phyloP scores from a whole-genome alignment of 225 moss, liverwort and hornwort species.

The Anthoceros angustus region DNA sequence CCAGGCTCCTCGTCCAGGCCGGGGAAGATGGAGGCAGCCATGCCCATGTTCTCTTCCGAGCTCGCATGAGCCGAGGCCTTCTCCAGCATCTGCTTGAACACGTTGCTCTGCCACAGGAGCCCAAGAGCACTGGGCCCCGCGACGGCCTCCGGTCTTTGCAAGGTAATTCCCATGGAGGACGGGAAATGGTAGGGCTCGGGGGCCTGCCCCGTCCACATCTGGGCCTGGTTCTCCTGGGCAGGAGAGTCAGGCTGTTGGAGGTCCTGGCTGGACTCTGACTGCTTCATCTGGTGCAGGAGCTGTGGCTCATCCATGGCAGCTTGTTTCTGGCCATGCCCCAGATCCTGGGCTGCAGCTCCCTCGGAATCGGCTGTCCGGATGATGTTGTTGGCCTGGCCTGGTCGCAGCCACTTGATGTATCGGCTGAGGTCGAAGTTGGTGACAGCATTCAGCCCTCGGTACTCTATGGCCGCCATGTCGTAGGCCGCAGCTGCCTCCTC shows the following conservation, averaged over 20 bases:
- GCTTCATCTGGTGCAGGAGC: not conserved
- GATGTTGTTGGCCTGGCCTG: not conserved
- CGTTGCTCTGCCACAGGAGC: not conserved
- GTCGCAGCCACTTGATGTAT: slow-evolving; percentile 17
- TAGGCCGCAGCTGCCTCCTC: slow-evolving; percentile 63
- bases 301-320: too few species aligned
- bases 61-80: not conserved
- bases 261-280: not conserved
- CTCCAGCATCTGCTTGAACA: slow-evolving; percentile 5
- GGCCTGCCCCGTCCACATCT: not conserved
- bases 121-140: not conserved
- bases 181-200: not conserved
- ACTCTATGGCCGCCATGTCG: slow-evolving; percentile 43
- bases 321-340: too few species aligned
- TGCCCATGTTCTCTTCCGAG: not conserved
- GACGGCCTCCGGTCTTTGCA: not conserved
- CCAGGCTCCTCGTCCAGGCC: not conserved
- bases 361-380: not conserved
- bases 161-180: not conserved
- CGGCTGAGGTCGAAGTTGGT: slow-evolving; percentile 47
- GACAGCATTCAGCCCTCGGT: slow-evolving; percentile 24
- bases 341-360: not conserved
- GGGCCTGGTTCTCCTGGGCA: not conserved
- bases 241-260: not conserved
- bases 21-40: not conserved